Evolutionary conservation across 2,329 filamentous ascomycete genomes (phyloP), one percentile per base, ranked within the genome.

Genomic region (Fusarium lateritium): DNA sequence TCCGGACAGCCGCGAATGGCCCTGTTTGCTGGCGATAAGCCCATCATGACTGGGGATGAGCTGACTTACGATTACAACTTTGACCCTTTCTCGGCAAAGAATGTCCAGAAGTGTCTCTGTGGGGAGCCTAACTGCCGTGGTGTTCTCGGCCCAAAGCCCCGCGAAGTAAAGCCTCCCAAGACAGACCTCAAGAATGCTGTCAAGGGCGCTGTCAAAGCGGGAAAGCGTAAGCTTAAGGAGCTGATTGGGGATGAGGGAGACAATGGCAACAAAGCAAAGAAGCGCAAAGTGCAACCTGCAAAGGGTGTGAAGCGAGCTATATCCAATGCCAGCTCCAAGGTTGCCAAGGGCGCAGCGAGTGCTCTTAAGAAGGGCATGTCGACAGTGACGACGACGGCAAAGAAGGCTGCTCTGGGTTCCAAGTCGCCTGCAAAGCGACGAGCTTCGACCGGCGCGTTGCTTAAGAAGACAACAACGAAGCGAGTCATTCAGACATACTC

Each of bases 1-100:
- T 91, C 91, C 49, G 94, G 94, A 28, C 94, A 97, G 78, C 95
- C 95, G 42, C 90, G 96, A 57, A 98, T 99, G 94, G 96, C 94
- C 17, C 88, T 99, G 2, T 99, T 99, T 78, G 96, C 96, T 14
- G 95, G 95, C 33, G 92, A 97, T 73, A 85, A 86, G 47, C 94
- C 94, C 15, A 95, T 99, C 77, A 92, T 92, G 89, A 97, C 94
- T 13, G 96, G 96, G 24, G 94, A 98, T 68, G 96, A 99, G 80
- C 84, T 99, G 65, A 98, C 94, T 0, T 99, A 99, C 78, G 96
- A 99, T 84, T 91, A 91, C 83, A 91, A 91, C 77, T 91, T 91
- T 75, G 89, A 91, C 75, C 89, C 89, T 5, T 91, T 91, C 77
- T 91, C 88, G 11, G 84, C 86, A 74, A 91, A 91, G 81, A 91